A percentile compares a stretch with the other conserved stretches of the same genome.
Evolutionary conservation across 2,329 filamentous ascomycete species (phyloP).

Genomic region (Ophiostoma australiae): DNA sequence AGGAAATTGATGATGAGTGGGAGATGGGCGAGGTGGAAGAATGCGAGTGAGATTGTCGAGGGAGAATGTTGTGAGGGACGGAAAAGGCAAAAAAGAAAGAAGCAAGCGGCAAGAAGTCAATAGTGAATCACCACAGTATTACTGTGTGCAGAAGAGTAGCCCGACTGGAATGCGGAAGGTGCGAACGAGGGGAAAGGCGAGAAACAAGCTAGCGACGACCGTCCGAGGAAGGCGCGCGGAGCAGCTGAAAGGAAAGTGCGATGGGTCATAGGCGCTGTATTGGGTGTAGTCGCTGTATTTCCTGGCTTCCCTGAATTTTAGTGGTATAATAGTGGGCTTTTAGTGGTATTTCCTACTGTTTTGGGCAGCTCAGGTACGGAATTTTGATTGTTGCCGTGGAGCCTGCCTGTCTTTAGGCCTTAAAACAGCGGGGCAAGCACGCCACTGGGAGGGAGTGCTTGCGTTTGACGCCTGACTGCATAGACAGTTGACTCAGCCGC

Average conservation of each 20-base stretch:
- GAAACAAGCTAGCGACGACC: not conserved
- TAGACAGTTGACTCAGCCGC: constrained; percentile 12
- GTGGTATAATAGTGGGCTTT: not conserved
- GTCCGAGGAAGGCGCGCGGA: not conserved
- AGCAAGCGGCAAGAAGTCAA: not conserved
- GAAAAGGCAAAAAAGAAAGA: constrained; percentile 1
- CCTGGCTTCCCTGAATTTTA: not conserved
- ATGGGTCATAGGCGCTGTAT: constrained; percentile 8
- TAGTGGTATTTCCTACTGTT: not conserved
- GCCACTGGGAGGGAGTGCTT: not conserved
- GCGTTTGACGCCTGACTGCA: constrained; percentile 1
- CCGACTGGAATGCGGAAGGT: constrained; percentile 9
- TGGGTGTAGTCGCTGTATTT: not conserved
- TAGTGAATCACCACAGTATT: not conserved
- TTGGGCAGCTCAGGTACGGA: not conserved
- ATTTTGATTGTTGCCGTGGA: constrained; percentile 14
- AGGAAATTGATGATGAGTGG: not conserved
- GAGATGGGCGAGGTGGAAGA: not conserved
- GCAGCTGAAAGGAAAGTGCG: constrained; percentile 10
- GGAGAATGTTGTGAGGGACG: not conserved
- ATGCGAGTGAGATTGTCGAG: constrained; percentile 6
- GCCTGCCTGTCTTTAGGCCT: not conserved
- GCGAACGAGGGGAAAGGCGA: constrained; percentile 13
- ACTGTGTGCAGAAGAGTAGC: not conserved
- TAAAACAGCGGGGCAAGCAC: constrained; percentile 10